phyloP scores from a whole-genome alignment of 768 basidiomycete species.

The Russula lepida region DNA sequence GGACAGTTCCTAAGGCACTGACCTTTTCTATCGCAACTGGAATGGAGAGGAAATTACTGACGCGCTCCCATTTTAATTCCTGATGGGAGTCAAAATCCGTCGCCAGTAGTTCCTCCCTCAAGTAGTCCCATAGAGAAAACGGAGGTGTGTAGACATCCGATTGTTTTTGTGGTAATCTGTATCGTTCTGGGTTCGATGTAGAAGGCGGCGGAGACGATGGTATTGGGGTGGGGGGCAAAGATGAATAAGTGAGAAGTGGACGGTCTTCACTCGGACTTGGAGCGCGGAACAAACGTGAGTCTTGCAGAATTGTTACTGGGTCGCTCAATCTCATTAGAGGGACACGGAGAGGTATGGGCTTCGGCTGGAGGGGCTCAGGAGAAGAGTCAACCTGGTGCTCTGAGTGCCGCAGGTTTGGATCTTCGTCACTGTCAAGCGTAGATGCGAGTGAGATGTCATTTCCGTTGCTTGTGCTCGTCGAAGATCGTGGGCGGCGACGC shows the following conservation, averaged over 20 bases:
- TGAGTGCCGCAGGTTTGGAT: background rate
- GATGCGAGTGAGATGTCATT: constrained; percentile 16
- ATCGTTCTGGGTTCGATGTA: background rate
- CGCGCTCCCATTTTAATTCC: constrained; percentile 91
- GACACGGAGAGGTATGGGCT: constrained; percentile 1
- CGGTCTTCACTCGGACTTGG: constrained; percentile 9
- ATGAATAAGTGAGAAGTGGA: constrained; percentile 53
- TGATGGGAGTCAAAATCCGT: constrained; percentile 95
- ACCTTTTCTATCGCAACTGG: constrained; percentile 94
- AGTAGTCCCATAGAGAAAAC: constrained; percentile 89
- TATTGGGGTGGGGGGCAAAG: constrained; percentile 67
- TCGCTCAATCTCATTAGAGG: constrained; percentile 11
- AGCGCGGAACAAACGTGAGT: constrained; percentile 7
- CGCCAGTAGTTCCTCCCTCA: constrained; percentile 78
- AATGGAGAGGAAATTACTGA: constrained; percentile 90
- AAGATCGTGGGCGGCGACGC: constrained; percentile 14
- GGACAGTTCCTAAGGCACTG: constrained; percentile 14
- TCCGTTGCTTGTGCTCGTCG: constrained; percentile 15
- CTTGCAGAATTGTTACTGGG: background rate
- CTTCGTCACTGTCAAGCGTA: constrained; percentile 15
- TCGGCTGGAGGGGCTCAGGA: background rate
- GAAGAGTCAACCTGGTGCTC: constrained; percentile 8
- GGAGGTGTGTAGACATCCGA: constrained; percentile 33
- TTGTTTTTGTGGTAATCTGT: constrained; percentile 16
- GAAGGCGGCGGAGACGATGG: constrained; percentile 22